These are phyloP conservation scores for Silene noctiflora DNA, from an alignment of 179 eudicot genomes.

Conservation along the genomic window DNA sequence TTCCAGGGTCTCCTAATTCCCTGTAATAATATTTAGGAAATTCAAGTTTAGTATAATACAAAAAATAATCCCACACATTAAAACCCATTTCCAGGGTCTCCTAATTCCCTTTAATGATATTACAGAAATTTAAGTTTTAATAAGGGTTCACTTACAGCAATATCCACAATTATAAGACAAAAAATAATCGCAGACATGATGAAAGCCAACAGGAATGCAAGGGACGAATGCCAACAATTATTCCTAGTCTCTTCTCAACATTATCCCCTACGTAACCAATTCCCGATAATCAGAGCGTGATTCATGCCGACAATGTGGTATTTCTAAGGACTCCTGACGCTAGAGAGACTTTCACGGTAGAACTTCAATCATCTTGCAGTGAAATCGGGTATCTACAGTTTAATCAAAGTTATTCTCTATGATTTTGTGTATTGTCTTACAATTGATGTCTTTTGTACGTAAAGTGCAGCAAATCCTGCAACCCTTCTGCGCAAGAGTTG, in stretches of 20 bases:
- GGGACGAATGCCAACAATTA: not conserved
- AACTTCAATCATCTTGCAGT: too few species aligned
- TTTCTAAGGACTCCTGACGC: not conserved
- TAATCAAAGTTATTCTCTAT: too few species aligned
- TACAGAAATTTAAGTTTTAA: constrained; percentile 9
- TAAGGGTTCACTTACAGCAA: constrained; percentile 1
- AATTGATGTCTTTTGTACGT: too few species aligned
- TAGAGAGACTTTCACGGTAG: not conserved
- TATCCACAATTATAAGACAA: not conserved
- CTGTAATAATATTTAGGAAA: constrained; percentile 34
- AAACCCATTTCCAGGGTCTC: too few species aligned
- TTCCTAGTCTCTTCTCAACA: too few species aligned
- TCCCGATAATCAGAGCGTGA: not conserved
- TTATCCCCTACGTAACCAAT: not conserved
- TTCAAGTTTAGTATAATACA: not conserved
- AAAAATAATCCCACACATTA: not conserved
- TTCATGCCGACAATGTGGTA: not conserved
- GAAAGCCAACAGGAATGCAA: not conserved
- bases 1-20: constrained; percentile 99
- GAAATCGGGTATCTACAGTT: too few species aligned
- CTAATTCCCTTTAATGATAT: not conserved
- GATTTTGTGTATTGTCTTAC: too few species aligned
- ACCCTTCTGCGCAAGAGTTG: too few species aligned
- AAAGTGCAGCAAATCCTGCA: too few species aligned
- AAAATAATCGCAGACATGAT: not conserved